A percentile compares a stretch with the other conserved stretches of the same genome.
Evolutionary conservation across 805 yeast genomes (phyloP).

Genomic region (Ogataea paraovalis): DNA sequence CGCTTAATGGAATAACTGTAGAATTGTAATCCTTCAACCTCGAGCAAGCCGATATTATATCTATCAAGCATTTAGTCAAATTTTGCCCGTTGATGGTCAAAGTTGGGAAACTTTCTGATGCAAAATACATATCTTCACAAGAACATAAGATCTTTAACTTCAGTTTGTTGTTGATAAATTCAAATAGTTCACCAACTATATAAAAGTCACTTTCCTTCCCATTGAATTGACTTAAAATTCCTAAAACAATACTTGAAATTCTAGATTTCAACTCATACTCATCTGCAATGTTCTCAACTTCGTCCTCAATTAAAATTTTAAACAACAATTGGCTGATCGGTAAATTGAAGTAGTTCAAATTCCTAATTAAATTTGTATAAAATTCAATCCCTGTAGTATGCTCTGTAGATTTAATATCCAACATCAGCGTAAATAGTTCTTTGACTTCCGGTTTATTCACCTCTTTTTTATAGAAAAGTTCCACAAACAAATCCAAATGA

Average conservation of each 20-base stretch:
- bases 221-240: slow-evolving; percentile 12
- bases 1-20: slow-evolving; percentile 25
- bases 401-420: slow-evolving; percentile 10
- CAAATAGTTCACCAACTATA: slow-evolving; percentile 37
- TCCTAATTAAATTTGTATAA: slow-evolving; percentile 17
- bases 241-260: slow-evolving; percentile 8
- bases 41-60: slow-evolving; percentile 45
- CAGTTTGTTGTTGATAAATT: slow-evolving; percentile 29
- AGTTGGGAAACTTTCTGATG: slow-evolving; percentile 38
- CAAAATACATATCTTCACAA: slow-evolving; percentile 39
- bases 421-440: slow-evolving; percentile 12
- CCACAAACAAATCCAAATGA: slow-evolving; percentile 16
- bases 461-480: slow-evolving; percentile 14
- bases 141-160: slow-evolving; percentile 33
- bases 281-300: slow-evolving; percentile 3
- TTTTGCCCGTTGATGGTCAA: slow-evolving; percentile 22
- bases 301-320: slow-evolving; percentile 28
- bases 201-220: slow-evolving; percentile 9
- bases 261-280: slow-evolving; percentile 10
- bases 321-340: slow-evolving; percentile 40
- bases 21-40: slow-evolving; percentile 22
- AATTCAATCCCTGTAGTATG: slow-evolving; percentile 1
- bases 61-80: slow-evolving; percentile 37
- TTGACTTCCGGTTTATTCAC: slow-evolving; percentile 11
- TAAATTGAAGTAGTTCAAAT: slow-evolving; percentile 37